Conservation (phyloP, 257 asterid genomes). For the Voacanga thouarsii region DNA sequence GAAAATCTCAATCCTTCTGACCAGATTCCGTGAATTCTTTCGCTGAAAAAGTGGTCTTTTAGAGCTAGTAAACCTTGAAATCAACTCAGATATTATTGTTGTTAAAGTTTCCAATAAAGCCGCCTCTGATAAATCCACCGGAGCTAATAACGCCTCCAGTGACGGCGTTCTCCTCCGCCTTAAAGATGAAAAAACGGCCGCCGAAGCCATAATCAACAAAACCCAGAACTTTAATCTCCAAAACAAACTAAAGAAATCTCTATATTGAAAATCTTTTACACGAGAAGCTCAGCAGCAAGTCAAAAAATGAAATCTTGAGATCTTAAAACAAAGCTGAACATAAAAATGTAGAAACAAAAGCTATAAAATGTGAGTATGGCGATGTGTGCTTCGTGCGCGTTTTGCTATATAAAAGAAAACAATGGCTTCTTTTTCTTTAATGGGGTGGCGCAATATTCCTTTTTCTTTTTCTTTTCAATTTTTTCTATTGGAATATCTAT, state of each 20-base stretch:
- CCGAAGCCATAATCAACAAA: conserved; percentile 60
- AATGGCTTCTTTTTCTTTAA: background rate
- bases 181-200: conserved; percentile 80
- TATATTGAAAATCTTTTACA: conserved; percentile 32
- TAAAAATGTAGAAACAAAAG: background rate
- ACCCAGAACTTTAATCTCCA: conserved; percentile 13
- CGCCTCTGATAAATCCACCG: conserved; percentile 62
- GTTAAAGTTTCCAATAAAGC: conserved; percentile 56
- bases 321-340: background rate
- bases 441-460: background rate
- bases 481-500: background rate
- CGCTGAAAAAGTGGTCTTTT: conserved; percentile 44
- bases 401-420: background rate
- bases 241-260: background rate
- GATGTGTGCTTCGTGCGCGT: conserved; percentile 2
- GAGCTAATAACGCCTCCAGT: conserved; percentile 74
- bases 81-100: conserved; percentile 49
- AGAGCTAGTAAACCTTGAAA: conserved; percentile 34
- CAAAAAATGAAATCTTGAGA: background rate
- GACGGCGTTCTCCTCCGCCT: conserved; percentile 85
- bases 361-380: background rate
- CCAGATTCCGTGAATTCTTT: conserved; percentile 57
- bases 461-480: background rate
- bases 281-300: background rate
- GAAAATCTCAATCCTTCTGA: conserved; percentile 64